Base-by-base conservation (phyloP, 106 monocot species). In the Vanilla planifolia region DNA sequence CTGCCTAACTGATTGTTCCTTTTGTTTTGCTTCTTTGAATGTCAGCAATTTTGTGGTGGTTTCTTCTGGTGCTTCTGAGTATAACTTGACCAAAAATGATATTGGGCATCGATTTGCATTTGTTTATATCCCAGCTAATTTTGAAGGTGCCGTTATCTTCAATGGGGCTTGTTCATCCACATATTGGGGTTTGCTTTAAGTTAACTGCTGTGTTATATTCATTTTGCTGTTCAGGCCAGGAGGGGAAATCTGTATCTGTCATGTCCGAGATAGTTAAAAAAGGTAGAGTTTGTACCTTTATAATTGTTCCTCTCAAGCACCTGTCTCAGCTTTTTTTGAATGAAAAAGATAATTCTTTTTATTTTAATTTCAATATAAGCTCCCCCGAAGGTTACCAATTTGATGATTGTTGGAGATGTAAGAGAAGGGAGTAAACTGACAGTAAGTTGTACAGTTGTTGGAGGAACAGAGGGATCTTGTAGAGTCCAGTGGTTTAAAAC, bases 401-500 rank as follows among this genome's bases (percentile, higher is more conserved):
- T 98, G 65, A 84, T 82, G 72, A 79, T 98, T 27, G 50, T 85
- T 63, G 96, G 96, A 33, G 84, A 98, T 51, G 63, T 88, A 34
- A 87, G 77, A 44, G 96, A 98, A 69, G 96, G 91, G 30, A 98
- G 59, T 76, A 98, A 98, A 67, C 65, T 98, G 23, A 82, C 79
- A 34, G 82, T 78, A 23, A 65, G 74, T 74, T 86, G 79, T 65
- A 69, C 68, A 59, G 84, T 98, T 30, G 75, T 78, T 69, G 85
- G 85, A 46, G 96, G 91, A 65, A 82, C 76, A 71, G 91, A 98
- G 57, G 91, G 84, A 68, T 88, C 77, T 27, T 88, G 87, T 59
- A 71, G 81, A 63, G 96, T 98, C 36, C 96, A 98, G 51, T 98
- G 96, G 96, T 92, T 91, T 71, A 91, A 85, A 66, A 77, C 79